phyloP scores from a whole-genome alignment of 768 basidiomycete species.

The Tephrocybe sp. region DNA sequence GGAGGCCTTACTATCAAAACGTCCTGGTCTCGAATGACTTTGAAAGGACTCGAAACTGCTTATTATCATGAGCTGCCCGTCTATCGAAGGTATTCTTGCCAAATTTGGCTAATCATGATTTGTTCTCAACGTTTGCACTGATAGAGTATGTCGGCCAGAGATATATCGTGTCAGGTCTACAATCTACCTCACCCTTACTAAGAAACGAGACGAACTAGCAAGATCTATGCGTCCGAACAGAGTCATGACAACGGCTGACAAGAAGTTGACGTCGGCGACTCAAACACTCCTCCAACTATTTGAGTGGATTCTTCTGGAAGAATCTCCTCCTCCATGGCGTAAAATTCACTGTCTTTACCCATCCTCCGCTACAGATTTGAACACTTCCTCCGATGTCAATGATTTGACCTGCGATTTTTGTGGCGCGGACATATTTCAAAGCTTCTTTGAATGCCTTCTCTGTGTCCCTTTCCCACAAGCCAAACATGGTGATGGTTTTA shows the following conservation, averaged over 20 bases:
- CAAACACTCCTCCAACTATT: slow-evolving; percentile 41
- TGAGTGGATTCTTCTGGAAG: slow-evolving; percentile 50
- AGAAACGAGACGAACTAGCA: slow-evolving; percentile 17
- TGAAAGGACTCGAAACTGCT: slow-evolving; percentile 55
- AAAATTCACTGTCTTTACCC: slow-evolving; percentile 18
- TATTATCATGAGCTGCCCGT: slow-evolving; percentile 74
- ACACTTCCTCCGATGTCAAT: slow-evolving; percentile 13
- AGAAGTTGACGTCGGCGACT: slow-evolving; percentile 22
- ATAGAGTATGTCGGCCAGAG: slow-evolving; percentile 78
- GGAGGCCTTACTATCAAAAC: slow-evolving; percentile 83
- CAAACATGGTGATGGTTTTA: slow-evolving; percentile 38
- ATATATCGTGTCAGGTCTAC: slow-evolving; percentile 72
- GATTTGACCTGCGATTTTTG: slow-evolving; percentile 72
- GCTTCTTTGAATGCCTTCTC: slow-evolving; percentile 66
- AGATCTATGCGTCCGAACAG: background rate
- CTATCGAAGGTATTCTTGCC: slow-evolving; percentile 60
- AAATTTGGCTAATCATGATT: background rate
- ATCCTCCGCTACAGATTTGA: background rate
- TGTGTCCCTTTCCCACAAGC: slow-evolving; percentile 31
- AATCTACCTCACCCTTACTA: slow-evolving; percentile 52
- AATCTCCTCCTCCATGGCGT: slow-evolving; percentile 29
- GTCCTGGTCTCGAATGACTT: slow-evolving; percentile 85
- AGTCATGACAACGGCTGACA: background rate
- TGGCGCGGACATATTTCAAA: slow-evolving; percentile 76
- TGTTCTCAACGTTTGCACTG: background rate